A percentile compares a stretch with the other conserved stretches of the same genome.
Evolutionary conservation across 2,329 filamentous ascomycete species (phyloP).

Genomic region (Fusarium chuoi): DNA sequence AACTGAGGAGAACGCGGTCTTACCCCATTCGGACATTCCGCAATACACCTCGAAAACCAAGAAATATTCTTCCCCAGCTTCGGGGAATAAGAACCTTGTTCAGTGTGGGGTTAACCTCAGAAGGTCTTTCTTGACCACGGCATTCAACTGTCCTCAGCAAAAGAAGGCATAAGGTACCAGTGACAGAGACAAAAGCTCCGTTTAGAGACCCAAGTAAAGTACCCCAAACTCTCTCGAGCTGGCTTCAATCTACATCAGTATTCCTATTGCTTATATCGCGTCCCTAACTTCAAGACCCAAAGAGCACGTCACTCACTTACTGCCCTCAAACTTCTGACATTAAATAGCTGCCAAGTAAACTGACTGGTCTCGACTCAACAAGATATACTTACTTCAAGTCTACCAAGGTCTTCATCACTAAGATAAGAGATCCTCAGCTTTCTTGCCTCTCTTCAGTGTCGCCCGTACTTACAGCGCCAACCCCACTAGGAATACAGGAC

Average conservation of each 20-base stretch:
- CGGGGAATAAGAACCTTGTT: slow-evolving; percentile 3
- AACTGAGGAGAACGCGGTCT: slow-evolving; percentile 36
- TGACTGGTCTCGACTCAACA: not conserved
- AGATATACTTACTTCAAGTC: not conserved
- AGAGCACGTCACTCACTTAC: not conserved
- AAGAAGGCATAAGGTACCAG: too few species aligned
- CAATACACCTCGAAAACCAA: not conserved
- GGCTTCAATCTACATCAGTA: not conserved
- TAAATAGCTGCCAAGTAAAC: not conserved
- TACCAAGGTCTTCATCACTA: not conserved
- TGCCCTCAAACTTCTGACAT: not conserved
- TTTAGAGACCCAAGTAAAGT: not conserved
- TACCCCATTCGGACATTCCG: slow-evolving; percentile 48
- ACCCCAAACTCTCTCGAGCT: not conserved
- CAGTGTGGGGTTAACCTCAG: not conserved
- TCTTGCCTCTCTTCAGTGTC: too few species aligned
- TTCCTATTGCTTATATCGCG: not conserved
- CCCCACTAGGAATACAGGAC: too few species aligned
- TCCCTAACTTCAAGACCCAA: not conserved
- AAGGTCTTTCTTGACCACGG: not conserved
- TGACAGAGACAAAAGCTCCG: too few species aligned
- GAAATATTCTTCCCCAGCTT: slow-evolving; percentile 7
- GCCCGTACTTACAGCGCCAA: not conserved
- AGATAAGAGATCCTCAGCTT: not conserved
- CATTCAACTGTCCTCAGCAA: not conserved